Evolutionary conservation across 2,329 filamentous ascomycete species (phyloP).

Genomic region (Dothideomycetes sp.): DNA sequence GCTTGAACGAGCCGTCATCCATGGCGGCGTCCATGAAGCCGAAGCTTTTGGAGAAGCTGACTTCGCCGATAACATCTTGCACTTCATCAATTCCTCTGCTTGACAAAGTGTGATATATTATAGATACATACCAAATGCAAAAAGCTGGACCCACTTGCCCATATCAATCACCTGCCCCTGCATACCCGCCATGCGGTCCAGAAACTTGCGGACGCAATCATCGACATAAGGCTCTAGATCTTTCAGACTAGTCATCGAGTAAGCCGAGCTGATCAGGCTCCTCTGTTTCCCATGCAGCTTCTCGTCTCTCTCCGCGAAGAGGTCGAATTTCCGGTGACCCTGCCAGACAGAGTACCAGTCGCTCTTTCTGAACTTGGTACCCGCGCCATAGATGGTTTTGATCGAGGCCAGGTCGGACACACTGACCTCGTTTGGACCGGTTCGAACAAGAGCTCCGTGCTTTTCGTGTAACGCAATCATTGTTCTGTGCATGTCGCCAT

Average conservation of each 20-base stretch:
- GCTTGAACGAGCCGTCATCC: constrained; percentile 24
- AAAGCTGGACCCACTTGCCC: constrained; percentile 28
- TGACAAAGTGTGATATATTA: no score
- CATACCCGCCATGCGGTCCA: constrained; percentile 20
- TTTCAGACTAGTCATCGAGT: constrained; percentile 26
- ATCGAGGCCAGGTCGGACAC: constrained; percentile 18
- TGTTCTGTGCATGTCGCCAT: constrained; percentile 19
- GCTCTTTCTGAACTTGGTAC: constrained; percentile 30
- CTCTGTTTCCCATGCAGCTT: constrained; percentile 24
- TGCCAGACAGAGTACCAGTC: constrained; percentile 31
- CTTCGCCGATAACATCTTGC: constrained; percentile 29
- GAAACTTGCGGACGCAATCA: constrained; percentile 23
- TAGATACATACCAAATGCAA: constrained; percentile 24
- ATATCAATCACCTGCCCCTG: constrained; percentile 20
- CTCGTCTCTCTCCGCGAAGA: constrained; percentile 28
- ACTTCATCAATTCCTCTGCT: not conserved
- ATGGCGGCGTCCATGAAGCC: constrained; percentile 23
- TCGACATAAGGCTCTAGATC: constrained; percentile 30
- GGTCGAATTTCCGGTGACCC: constrained; percentile 26
- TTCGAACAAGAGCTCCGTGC: constrained; percentile 20
- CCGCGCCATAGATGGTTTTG: constrained; percentile 24
- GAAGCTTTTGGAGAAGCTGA: constrained; percentile 28
- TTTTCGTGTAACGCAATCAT: constrained; percentile 20
- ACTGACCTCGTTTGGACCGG: constrained; percentile 20
- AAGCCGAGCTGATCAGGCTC: constrained; percentile 23